Percentiles rank a stretch among this genome's conserved stretches.
phyloP scores from a whole-genome alignment of 305 asterid species.

The Coffea humblotiana region DNA sequence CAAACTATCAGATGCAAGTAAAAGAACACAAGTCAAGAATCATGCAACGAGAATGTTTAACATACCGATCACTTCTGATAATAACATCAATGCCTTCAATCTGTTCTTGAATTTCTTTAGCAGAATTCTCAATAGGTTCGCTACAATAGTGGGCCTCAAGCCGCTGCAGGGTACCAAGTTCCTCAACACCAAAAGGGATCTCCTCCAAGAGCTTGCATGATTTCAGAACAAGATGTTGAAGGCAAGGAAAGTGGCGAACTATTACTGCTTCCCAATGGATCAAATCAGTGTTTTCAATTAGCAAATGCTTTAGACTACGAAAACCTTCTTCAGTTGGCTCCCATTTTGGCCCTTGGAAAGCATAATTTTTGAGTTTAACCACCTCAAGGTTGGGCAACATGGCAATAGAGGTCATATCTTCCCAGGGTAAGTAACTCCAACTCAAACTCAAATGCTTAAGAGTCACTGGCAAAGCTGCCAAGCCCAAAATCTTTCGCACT shows the following conservation, averaged over 20 bases:
- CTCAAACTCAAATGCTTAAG: not conserved
- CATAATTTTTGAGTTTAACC: conserved; percentile 13
- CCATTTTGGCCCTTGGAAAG: conserved; percentile 29
- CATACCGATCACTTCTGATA: not conserved
- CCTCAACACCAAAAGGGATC: conserved; percentile 16
- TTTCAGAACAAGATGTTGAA: not conserved
- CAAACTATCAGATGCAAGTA: too few relatives aligned
- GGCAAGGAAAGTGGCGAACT: not conserved
- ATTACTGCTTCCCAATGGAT: not conserved
- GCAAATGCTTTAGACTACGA: conserved; percentile 7
- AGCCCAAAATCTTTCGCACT: not conserved
- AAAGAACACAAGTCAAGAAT: too few relatives aligned
- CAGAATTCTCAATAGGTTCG: conserved; percentile 15
- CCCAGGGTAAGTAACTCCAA: not conserved
- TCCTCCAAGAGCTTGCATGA: conserved; percentile 5
- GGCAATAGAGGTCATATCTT: not conserved
- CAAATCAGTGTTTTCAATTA: conserved; percentile 14
- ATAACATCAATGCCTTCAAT: not conserved
- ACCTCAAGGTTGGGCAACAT: conserved; percentile 9
- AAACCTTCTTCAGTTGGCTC: conserved; percentile 22
- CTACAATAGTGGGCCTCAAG: conserved; percentile 20
- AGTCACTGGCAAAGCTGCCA: not conserved
- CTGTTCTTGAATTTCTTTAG: conserved; percentile 15
- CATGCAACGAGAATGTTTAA: too few relatives aligned
- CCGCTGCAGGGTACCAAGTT: conserved; percentile 7